Base-by-base conservation (phyloP, 2,329 filamentous ascomycete genomes). In the Fusarium haematococcum region DNA sequence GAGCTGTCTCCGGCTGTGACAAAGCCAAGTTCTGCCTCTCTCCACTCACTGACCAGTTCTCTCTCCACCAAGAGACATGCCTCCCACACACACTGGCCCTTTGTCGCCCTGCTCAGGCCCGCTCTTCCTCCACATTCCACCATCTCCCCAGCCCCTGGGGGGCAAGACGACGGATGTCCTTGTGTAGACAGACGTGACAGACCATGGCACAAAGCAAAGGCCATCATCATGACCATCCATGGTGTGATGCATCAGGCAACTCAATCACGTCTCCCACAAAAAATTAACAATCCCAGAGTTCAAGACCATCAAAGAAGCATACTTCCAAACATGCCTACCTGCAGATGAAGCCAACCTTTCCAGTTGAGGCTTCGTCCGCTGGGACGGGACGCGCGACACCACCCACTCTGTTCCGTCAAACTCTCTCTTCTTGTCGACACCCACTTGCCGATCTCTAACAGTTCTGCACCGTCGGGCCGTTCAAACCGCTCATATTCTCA, bases 1-100 rank as follows among this genome's bases (percentile, higher is more conserved):
- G 76, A 75, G 68, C 73, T 64, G 71, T 76, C 69, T 78, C 76
- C 76, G 74, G 62, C 27, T 52, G 65, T 68, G 41, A 66, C 65
- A 73, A 76, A 77, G 71, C 68, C 69, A 75, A 75, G 74, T 65
- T 54, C 48, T 72, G 70, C 30, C 43, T 58, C 62, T 60, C 68
- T 52, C 73, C 61, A 54, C 32, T 25, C 63, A 62, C 73, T 68
- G 58, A 32, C 25, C 48, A 50, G 45, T 50, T 45, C 45, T 50
- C 45, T 50, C 45, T 30, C 45, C 45, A 52, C 48, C 48, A 52
- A 52, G 18, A 52, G 48, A 54, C 48, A 20, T 20, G 18, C 48
- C 48, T 52, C 48, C 48, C 48, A 52, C 48, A 54, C 64, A 70
- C 41, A 54, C 48, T 30, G 48, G 6, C 27, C 30, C 48, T 54